Base-by-base conservation (phyloP, 2,329 filamentous ascomycete genomes). In the Chrysoporthe austroafricana region DNA sequence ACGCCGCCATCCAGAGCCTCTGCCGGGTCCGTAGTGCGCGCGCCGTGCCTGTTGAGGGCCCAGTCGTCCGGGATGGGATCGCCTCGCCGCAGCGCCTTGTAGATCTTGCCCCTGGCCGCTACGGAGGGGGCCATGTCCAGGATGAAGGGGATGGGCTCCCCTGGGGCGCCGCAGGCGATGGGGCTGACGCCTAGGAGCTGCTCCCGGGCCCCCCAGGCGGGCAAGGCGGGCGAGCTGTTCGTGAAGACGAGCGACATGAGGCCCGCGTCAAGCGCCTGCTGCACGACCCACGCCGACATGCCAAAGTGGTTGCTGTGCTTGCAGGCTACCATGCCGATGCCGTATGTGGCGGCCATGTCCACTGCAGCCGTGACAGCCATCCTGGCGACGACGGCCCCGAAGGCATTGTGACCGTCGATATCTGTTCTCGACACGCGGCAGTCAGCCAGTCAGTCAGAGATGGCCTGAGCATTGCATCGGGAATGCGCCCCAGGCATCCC, bases 251-350 rank as follows among this genome's bases (percentile, higher is more conserved):
- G 81, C 66, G 84, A 87, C 85, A 92, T 89, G 86, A 91, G 88
- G 48, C 84, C 83, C 0, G 86, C 88, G 67, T 95, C 90, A 16
- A 94, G 77, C 0, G 91, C 92, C 77, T 93, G 89, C 76, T 92
- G 90, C 13, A 94, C 91, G 0, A 94, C 75, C 90, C 91, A 95
- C 0, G 92, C 92, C 3, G 86, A 86, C 92, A 96, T 96, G 64
- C 92, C 92, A 73, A 92, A 94, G 77, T 95, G 91, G 73, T 95
- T 95, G 52, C 89, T 91, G 77, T 91, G 90, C 77, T 89, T 91
- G 74, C 95, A 83, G 67, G 86, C 88, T 0, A 90, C 90, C 85
- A 96, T 89, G 36, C 92, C 92, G 70, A 95, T 91, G 14, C 91
- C 91, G 73, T 84, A 88, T 1, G 79, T 76, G 34, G 81, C 78